These are phyloP conservation scores for Phytopythium mirpurense DNA, from an alignment of 352 stramenopile species.

Conservation along the genomic window DNA sequence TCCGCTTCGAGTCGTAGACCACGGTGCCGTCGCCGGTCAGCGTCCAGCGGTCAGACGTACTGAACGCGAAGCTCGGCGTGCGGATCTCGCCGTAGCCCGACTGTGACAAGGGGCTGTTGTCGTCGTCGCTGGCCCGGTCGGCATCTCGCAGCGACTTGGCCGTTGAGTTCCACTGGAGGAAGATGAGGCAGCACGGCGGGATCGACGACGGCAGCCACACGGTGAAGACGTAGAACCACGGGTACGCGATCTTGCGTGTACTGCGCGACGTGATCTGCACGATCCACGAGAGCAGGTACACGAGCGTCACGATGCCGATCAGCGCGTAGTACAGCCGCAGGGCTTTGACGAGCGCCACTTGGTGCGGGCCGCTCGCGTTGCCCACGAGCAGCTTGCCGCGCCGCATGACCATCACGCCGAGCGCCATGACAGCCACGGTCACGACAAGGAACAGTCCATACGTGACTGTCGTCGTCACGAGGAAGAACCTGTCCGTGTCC, in stretches of 20 bases:
- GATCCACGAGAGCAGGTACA: slow-evolving; percentile 82
- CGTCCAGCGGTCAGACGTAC: slow-evolving; percentile 48
- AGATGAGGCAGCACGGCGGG: slow-evolving; percentile 81
- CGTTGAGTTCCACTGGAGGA: slow-evolving; percentile 85
- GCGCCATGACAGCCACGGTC: slow-evolving; percentile 72
- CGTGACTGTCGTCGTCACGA: slow-evolving; percentile 75
- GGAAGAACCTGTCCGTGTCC: slow-evolving; percentile 69
- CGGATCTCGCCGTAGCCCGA: slow-evolving; percentile 67
- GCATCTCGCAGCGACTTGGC: slow-evolving; percentile 75
- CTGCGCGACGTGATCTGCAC: slow-evolving; percentile 73
- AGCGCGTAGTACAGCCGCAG: slow-evolving; percentile 82
- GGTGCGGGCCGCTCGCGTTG: slow-evolving; percentile 63
- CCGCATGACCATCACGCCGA: slow-evolving; percentile 85
- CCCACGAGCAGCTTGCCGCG: slow-evolving; percentile 68
- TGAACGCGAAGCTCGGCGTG: slow-evolving; percentile 77
- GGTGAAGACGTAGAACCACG: slow-evolving; percentile 88
- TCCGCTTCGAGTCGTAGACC: slow-evolving; percentile 19
- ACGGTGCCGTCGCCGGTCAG: slow-evolving; percentile 30
- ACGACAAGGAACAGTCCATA: slow-evolving; percentile 74
- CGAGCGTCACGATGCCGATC: slow-evolving; percentile 78
- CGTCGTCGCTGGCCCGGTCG: slow-evolving; percentile 26
- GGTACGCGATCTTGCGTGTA: slow-evolving; percentile 61
- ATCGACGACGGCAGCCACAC: slow-evolving; percentile 85
- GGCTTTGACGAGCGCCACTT: slow-evolving; percentile 80
- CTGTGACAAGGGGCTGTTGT: slow-evolving; percentile 47